phyloP scores from a whole-genome alignment of 768 basidiomycete genomes.

The Zangia roseola region DNA sequence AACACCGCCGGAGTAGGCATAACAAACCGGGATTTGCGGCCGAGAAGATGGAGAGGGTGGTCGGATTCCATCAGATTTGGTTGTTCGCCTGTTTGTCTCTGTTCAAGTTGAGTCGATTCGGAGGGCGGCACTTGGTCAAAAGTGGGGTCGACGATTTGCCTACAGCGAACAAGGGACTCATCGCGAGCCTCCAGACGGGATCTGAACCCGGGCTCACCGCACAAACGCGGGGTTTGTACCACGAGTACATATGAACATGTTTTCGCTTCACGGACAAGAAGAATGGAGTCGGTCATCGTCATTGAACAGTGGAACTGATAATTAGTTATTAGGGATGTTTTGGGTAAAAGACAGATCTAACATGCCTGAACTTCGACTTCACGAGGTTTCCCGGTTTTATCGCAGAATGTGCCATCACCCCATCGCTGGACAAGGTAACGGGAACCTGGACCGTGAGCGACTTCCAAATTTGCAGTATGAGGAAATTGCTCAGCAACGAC shows the following conservation, averaged over 20 bases:
- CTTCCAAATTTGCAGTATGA: slow-evolving; percentile 69
- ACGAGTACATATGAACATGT: slow-evolving; percentile 94
- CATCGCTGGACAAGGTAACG: slow-evolving; percentile 92
- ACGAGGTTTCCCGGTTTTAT: slow-evolving; percentile 83
- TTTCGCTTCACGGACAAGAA: slow-evolving; percentile 89
- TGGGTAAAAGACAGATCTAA: slow-evolving; percentile 7
- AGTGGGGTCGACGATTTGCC: slow-evolving; percentile 56
- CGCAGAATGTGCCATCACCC: slow-evolving; percentile 90
- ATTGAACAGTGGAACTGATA: slow-evolving; percentile 91
- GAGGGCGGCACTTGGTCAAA: slow-evolving; percentile 20
- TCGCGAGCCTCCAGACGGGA: slow-evolving; percentile 64
- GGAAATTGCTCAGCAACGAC: slow-evolving; percentile 64
- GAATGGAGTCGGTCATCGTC: slow-evolving; percentile 87
- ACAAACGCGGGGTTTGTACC: slow-evolving; percentile 92
- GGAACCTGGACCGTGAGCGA: slow-evolving; percentile 74
- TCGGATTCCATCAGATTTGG: slow-evolving; percentile 48
- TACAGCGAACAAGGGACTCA: slow-evolving; percentile 74
- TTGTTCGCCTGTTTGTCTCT: slow-evolving; percentile 28
- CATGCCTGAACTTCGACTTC: slow-evolving; percentile 94
- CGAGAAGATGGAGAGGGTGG: slow-evolving; percentile 52
- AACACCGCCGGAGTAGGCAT: slow-evolving; percentile 29
- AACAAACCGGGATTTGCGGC: slow-evolving; percentile 48
- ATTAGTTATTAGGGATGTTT: slow-evolving; percentile 2
- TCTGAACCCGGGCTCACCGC: slow-evolving; percentile 90
- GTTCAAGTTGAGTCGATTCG: slow-evolving; percentile 31